These are phyloP conservation scores for Vigna radiata DNA, from an alignment of 306 rosid genomes.

Conservation along the genomic window DNA sequence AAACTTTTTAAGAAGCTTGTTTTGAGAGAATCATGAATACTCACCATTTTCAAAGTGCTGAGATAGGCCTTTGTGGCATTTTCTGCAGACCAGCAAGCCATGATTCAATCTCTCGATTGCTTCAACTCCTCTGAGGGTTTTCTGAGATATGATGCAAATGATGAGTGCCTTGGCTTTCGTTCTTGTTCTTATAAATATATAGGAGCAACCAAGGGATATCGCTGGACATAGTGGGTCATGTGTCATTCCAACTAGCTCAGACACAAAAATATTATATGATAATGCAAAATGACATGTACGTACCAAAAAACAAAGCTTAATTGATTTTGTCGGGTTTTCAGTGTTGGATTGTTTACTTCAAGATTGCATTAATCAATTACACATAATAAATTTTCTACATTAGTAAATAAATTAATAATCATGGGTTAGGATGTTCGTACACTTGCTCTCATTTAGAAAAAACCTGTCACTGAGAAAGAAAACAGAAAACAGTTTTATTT, in stretches of 20 bases:
- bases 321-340: background rate
- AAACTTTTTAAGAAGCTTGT: background rate
- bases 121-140: constrained; percentile 3
- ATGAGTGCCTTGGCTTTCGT: constrained; percentile 44
- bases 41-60: constrained; percentile 85
- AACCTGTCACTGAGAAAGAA: too few relatives aligned
- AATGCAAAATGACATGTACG: constrained; percentile 28
- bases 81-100: constrained; percentile 97
- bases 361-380: background rate
- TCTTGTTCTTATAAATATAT: constrained; percentile 50
- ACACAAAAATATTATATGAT: constrained; percentile 5
- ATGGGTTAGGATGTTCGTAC: too few relatives aligned
- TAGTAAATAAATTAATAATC: background rate
- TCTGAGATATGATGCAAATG: constrained; percentile 42
- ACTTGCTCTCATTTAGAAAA: too few relatives aligned
- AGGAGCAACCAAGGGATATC: constrained; percentile 26
- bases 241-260: constrained; percentile 44
- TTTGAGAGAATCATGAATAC: constrained; percentile 21
- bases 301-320: constrained; percentile 10
- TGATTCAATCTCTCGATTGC: constrained; percentile 28
- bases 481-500: too few relatives aligned
- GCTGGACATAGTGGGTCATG: constrained; percentile 49
- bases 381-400: background rate
- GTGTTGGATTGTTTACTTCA: constrained; percentile 2
- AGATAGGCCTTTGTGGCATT: constrained; percentile 97